Base-by-base conservation (phyloP, 345 rosid species). In the Cardamine occulta region DNA sequence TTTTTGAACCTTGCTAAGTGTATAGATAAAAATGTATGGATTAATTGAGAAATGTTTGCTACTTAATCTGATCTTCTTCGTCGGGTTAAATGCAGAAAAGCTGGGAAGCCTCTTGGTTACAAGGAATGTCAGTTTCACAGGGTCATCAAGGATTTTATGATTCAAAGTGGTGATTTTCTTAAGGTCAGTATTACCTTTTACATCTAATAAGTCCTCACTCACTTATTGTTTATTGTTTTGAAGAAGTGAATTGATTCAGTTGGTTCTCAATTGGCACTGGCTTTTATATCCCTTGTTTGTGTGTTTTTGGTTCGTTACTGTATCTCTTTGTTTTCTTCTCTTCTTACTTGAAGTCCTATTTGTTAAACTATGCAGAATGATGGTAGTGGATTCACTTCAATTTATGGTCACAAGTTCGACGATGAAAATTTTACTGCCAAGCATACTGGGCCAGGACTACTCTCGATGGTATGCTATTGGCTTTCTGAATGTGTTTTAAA, bases 361-460 rank as follows among this genome's bases (percentile, higher is more conserved):
- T 63, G 60, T 54, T 58, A 40, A 74, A 47, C 19, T 74, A 83
- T 68, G 79, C 82, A 95, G 98, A 96, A 94, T 66, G 99, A 95
- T 81, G 99, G 99, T 61, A 89, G 91, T 67, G 99, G 99, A 57
- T 95, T 96, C 31, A 56, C 80, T 68, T 95, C 98, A 12, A 86
- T 95, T 21, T 92, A 90, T 60, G 98, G 99, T 13, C 96, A 61
- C 64, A 84, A 90, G 83, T 90, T 92, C 32, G 97, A 92, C 0
- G 99, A 95, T 73, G 97, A 95, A 74, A 92, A 89, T 73, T 95
- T 92, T 74, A 78, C 80, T 54, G 94, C 99, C 26, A 93, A 89
- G 62, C 99, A 95, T 82, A 95, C 98, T 47, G 98, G 99, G 13
- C 98, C 98, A 13, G 99, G 99, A 73, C 80, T 92, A 19, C 86